These are phyloP conservation scores for Ilex aquifolium DNA, from an alignment of 257 asterid species.

Conservation along the genomic window DNA sequence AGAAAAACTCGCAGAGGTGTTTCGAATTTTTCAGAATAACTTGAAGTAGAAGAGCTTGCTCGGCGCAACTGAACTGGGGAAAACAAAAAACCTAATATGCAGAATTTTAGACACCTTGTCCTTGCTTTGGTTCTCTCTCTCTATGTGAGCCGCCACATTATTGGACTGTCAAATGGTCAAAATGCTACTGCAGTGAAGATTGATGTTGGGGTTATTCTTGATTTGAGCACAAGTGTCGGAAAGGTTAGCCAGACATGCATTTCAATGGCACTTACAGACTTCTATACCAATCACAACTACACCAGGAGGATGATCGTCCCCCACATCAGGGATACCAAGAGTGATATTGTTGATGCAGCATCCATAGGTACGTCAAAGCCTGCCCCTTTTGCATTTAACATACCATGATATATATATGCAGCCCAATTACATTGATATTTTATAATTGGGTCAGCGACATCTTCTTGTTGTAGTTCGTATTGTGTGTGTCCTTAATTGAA, in stretches of 20 bases:
- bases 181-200: background rate
- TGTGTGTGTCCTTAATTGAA: background rate
- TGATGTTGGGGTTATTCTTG: background rate
- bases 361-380: conserved; percentile 27
- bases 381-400: background rate
- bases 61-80: too few relatives aligned
- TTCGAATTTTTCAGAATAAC: too few relatives aligned
- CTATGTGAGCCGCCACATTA: background rate
- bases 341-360: conserved; percentile 38
- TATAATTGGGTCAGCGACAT: background rate
- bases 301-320: conserved; percentile 30
- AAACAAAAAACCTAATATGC: background rate
- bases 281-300: conserved; percentile 9
- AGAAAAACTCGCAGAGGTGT: too few relatives aligned
- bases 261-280: background rate
- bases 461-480: too few relatives aligned
- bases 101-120: background rate
- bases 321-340: conserved; percentile 34
- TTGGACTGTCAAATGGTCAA: background rate
- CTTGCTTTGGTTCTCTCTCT: background rate
- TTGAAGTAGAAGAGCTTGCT: too few relatives aligned
- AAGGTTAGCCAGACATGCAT: background rate
- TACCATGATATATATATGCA: too few relatives aligned
- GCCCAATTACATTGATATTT: too few relatives aligned
- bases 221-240: background rate